Evolutionary conservation across 1,139 yeast genomes (phyloP), one percentile per base, ranked within the genome.

Genomic region (Yamadazyma oceani): DNA sequence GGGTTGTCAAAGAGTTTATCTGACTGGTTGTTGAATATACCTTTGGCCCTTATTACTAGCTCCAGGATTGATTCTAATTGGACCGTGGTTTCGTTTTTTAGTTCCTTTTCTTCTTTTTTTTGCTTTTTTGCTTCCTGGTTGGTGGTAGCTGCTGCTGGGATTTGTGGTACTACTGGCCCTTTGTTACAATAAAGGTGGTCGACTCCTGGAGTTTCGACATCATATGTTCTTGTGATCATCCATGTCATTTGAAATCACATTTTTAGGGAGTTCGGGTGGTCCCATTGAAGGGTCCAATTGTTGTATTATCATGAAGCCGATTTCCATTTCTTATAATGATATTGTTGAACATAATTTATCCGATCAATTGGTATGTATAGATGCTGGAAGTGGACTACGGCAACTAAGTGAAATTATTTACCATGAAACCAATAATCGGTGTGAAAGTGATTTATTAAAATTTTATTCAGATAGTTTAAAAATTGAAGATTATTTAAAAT

Each of bases 201-300:
- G n/a, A n/a, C n/a, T n/a, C n/a, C n/a, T n/a, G n/a, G n/a, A n/a
- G 5, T 27, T 27, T 12, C 19, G 5, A 5, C 16, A 16, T 16
- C 5, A 5, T 24, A 6, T 24, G n/a, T 24, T 24, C 26, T 24
- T 24, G 26, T 8, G 8, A 6, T 19, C 8, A 6, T 19, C 21
- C 21, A 19, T 54, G 58, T 46, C 51, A 12, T 55, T 59, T 40
- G 64, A 60, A 41, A 50, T 83, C 26, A 79, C 85, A 1, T 74
- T 82, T 31, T 60, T 84, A 41, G 95, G 95, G 4, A 73, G 85
- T 12, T 75, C 85, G 3, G 95, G 95, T 5, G 95, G 95, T 5
- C 94, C 94, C 0, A 55, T 79, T 13, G 90, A 84, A 28, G 78
- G 80, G 9, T 64, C 72, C 15, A 83, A 84, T 3, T 85, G 90